Base-by-base conservation (phyloP, 2,329 filamentous ascomycete genomes). In the Hypoxylon sp. region DNA sequence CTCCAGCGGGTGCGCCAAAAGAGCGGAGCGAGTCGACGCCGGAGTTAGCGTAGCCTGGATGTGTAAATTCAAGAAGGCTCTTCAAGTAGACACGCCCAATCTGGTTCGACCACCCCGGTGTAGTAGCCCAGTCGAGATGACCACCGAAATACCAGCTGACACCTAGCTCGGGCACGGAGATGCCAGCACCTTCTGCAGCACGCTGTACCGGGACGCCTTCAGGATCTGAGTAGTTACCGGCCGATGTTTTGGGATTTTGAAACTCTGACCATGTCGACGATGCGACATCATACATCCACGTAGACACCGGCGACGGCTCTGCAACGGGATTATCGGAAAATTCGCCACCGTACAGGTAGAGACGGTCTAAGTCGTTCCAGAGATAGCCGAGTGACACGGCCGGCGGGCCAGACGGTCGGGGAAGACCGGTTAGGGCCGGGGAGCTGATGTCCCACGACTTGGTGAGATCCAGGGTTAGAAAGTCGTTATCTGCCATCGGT, bases 111-210 rank as follows among this genome's bases (percentile, higher is more conserved):
- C 91, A 93, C 11, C 88, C 90, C 0, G 75, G 78, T 0, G 83
- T 89, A 3, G 84, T 87, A 9, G 78, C 79, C 73, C 78, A 74
- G 74, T 94, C 91, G 4, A 92, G 79, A 76, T 93, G 91, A 0
- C 91, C 91, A 24, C 91, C 91, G 77, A 94, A 94, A 75, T 93
- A 94, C 82, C 88, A 94, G 30, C 89, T 92, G 48, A 90, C 79
- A 0, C 91, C 91, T 0, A 93, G 78, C 56, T 89, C 86, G 0
- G 90, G 87, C 0, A 93, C 87, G 26, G 87, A 91, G 12, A 92
- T 78, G 0, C 90, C 90, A 9, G 91, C 90, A 5, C 91, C 91
- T 75, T 94, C 91, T 1, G 91, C 90, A 1, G 90, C 85, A 46
- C 91, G 82, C 73, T 93, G 88, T 2, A 94, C 83, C 0, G 84